phyloP scores from a whole-genome alignment of 192 early-diverging fungal genomes.

The Irineochytrium annulatum region DNA sequence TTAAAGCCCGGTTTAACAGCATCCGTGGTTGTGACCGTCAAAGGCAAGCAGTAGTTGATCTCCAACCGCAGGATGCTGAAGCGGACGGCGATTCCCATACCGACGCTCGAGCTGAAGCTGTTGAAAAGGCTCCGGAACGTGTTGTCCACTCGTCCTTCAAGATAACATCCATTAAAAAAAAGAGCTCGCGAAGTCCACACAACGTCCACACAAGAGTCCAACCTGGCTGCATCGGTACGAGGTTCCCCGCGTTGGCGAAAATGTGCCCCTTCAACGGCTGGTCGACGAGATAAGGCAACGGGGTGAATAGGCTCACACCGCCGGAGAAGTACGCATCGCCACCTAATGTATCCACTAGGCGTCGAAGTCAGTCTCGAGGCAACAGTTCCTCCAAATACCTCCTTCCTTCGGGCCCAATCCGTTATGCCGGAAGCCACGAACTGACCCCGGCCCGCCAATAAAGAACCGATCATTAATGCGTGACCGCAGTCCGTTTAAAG shows the following conservation, averaged over 20 bases:
- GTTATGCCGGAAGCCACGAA: slow-evolving; percentile 83
- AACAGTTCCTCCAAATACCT: slow-evolving; percentile 50
- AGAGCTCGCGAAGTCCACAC: not conserved
- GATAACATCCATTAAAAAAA: not conserved
- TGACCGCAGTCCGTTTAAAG: slow-evolving; percentile 39
- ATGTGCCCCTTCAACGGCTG: slow-evolving; percentile 74
- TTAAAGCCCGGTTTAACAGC: slow-evolving; percentile 69
- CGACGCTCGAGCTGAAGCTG: slow-evolving; percentile 67
- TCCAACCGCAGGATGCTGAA: slow-evolving; percentile 85
- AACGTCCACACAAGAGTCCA: slow-evolving; percentile 14
- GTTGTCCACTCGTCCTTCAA: not conserved
- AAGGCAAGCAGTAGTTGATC: slow-evolving; percentile 84
- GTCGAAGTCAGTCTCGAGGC: not conserved
- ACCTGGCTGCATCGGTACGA: slow-evolving; percentile 50
- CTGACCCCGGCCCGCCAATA: slow-evolving; percentile 78
- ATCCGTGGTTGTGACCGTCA: slow-evolving; percentile 32
- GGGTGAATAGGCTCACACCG: slow-evolving; percentile 75
- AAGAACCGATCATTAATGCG: slow-evolving; percentile 83
- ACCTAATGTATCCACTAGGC: slow-evolving; percentile 71
- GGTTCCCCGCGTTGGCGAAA: slow-evolving; percentile 84
- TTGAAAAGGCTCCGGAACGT: slow-evolving; percentile 22
- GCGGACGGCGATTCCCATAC: slow-evolving; percentile 79
- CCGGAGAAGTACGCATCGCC: slow-evolving; percentile 81
- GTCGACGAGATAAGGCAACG: slow-evolving; percentile 64
- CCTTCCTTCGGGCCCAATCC: slow-evolving; percentile 85